A percentile compares a stretch with the other conserved stretches of the same genome.
Evolutionary conservation across 352 stramenopile genomes (phyloP).

Genomic region (Globisporangium abappressorium): DNA sequence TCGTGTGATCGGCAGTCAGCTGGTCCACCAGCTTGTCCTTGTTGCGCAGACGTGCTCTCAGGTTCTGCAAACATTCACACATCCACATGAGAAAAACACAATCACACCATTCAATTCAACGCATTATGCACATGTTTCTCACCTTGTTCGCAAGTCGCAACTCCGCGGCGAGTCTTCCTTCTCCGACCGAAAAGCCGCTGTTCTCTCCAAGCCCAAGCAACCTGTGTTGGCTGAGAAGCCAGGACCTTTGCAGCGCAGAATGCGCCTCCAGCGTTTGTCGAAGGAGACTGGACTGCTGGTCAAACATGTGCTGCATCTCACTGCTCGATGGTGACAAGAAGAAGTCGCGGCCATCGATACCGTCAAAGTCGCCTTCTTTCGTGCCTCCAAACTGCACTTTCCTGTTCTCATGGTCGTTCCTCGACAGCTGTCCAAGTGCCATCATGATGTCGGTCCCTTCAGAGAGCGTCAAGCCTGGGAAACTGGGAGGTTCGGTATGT

Average conservation of each 20-base stretch:
- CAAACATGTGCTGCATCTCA: conserved; percentile 89
- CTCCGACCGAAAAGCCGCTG: conserved; percentile 68
- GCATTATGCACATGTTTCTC: conserved; percentile 20
- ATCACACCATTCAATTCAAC: background rate
- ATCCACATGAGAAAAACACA: background rate
- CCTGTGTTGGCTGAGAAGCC: conserved; percentile 73
- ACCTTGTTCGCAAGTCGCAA: conserved; percentile 79
- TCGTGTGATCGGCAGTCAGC: conserved; percentile 70
- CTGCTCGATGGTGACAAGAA: conserved; percentile 82
- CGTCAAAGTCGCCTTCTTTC: conserved; percentile 47
- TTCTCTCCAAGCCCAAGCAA: conserved; percentile 52
- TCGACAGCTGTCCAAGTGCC: conserved; percentile 52
- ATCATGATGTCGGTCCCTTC: conserved; percentile 81
- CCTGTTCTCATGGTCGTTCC: conserved; percentile 21
- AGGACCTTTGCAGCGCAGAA: conserved; percentile 69
- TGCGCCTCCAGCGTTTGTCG: conserved; percentile 71
- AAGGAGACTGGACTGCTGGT: conserved; percentile 74
- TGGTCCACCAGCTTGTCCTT: conserved; percentile 85
- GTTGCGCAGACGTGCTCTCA: conserved; percentile 70
- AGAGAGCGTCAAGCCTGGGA: conserved; percentile 58
- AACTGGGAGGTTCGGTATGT: conserved; percentile 6
- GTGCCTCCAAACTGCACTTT: conserved; percentile 44
- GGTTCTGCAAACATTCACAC: conserved; percentile 44
- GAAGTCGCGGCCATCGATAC: conserved; percentile 61
- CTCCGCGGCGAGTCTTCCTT: conserved; percentile 77